Evolutionary conservation across 2,329 filamentous ascomycete species (phyloP), one percentile per base, ranked within the genome.

Genomic region (Tolypocladium ovalisporum): DNA sequence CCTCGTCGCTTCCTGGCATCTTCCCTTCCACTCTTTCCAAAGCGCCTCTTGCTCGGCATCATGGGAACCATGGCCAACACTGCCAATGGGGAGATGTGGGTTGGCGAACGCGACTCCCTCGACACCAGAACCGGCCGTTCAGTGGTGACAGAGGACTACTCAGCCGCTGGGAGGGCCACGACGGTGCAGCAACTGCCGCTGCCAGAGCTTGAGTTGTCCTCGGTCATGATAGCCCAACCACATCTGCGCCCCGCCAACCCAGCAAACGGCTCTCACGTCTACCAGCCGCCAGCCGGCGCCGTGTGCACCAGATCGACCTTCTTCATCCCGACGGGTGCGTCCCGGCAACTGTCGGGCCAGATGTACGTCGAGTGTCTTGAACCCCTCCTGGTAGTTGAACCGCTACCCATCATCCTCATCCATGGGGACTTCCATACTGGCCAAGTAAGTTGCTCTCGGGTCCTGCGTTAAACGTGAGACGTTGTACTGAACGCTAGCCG

Each of bases 391-490:
- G 59, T 53, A 29, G 24, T 51, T 2, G 61, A 68, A 9, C 55
- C 57, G 0, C 59, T 60, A 6, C 67, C 70, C 10, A 60, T 74
- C 35, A 56, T 73, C 5, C 60, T 74, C 24, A 65, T 74, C 36
- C 72, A 74, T 35, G 72, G 69, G 17, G 70, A 73, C 35, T 70
- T 64, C 22, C 70, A 73, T 53, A 68, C 68, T 44, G 69, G 70
- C 8, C 63, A 70, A 60, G 70, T 71, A 56, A 52, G 63, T 10
- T 37, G 37, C 19, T 24, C 19, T 35, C 10, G 9, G 19, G 3
- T 10, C 17, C 13, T 22, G 29, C 7, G 2, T 12, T 17, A 8
- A 10, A n/a, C 12, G 29, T 29, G 15, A 34, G 29, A 51, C 17
- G 2, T 5, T 34, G 32, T 27, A 9, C 36, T 29, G 24, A 24